A percentile compares a stretch with the other conserved stretches of the same genome.
These are phyloP conservation scores for Lycium barbarum DNA, from an alignment of 257 asterid genomes.

Conservation along the genomic window DNA sequence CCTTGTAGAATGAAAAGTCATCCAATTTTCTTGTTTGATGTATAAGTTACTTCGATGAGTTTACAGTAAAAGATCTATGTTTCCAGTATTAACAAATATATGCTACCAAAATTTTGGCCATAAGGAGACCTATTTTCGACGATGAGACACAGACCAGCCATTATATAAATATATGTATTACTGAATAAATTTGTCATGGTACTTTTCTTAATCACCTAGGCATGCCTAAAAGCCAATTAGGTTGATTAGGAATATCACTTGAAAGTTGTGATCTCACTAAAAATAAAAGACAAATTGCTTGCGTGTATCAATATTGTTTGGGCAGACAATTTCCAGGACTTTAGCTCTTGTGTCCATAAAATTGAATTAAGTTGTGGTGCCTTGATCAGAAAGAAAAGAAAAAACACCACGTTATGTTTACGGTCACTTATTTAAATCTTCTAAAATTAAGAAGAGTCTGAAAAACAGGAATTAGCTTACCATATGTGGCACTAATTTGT, in stretches of 20 bases:
- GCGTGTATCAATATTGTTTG: background rate
- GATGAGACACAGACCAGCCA: too few relatives aligned
- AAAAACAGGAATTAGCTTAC: too few relatives aligned
- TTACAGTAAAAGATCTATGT: too few relatives aligned
- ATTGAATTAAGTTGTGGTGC: background rate
- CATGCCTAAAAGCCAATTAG: conserved; percentile 4
- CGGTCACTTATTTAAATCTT: background rate
- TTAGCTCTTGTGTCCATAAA: background rate
- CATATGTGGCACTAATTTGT: background rate
- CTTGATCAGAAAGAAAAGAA: background rate
- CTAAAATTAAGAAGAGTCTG: background rate
- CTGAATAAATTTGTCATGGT: background rate
- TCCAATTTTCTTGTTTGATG: too few relatives aligned
- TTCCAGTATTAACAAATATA: too few relatives aligned
- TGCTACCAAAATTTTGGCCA: too few relatives aligned
- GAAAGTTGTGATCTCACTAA: conserved; percentile 18
- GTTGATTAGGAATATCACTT: conserved; percentile 18
- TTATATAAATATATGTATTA: background rate
- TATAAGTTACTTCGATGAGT: too few relatives aligned
- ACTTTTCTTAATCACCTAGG: background rate
- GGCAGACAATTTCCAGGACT: background rate
- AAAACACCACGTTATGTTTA: too few relatives aligned
- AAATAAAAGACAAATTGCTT: background rate
- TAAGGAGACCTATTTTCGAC: too few relatives aligned
- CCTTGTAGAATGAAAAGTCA: too few relatives aligned